phyloP scores from a whole-genome alignment of 345 rosid species.

The Salix udensis region DNA sequence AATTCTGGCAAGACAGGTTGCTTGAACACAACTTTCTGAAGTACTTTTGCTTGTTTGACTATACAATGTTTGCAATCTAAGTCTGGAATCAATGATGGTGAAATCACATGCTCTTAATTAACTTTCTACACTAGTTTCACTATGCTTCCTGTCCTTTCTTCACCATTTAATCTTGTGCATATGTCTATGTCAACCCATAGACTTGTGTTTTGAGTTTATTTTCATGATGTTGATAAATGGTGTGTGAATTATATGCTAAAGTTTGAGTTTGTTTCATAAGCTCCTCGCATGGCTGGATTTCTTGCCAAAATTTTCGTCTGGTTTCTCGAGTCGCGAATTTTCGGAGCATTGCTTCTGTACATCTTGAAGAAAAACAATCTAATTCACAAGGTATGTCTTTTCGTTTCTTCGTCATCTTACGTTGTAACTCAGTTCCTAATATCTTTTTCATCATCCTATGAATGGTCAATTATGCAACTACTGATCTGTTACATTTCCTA shows the following conservation, averaged over 20 bases:
- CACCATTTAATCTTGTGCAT: not conserved
- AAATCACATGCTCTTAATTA: not conserved
- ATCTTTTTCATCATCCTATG: not conserved
- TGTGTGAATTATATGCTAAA: not conserved
- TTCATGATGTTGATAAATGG: not conserved
- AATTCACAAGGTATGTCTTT: conserved; percentile 44
- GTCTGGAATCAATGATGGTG: not conserved
- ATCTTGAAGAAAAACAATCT: conserved; percentile 53
- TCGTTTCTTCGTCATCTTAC: not conserved
- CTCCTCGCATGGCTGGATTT: conserved; percentile 72
- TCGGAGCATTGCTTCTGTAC: conserved; percentile 44
- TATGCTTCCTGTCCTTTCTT: not conserved
- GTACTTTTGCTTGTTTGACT: not conserved
- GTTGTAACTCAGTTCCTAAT: not conserved
- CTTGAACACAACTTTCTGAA: not conserved
- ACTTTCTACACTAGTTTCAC: not conserved
- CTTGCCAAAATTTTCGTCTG: conserved; percentile 54
- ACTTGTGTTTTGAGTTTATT: not conserved
- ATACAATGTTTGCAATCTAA: not conserved
- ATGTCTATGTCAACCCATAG: too few relatives aligned
- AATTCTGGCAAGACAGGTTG: not conserved
- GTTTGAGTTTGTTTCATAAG: conserved; percentile 17
- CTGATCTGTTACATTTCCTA: not conserved
- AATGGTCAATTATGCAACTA: not conserved
- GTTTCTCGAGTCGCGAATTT: conserved; percentile 48